Evolutionary conservation across 768 basidiomycete species (phyloP).

Genomic region (Boletus rex-veris): DNA sequence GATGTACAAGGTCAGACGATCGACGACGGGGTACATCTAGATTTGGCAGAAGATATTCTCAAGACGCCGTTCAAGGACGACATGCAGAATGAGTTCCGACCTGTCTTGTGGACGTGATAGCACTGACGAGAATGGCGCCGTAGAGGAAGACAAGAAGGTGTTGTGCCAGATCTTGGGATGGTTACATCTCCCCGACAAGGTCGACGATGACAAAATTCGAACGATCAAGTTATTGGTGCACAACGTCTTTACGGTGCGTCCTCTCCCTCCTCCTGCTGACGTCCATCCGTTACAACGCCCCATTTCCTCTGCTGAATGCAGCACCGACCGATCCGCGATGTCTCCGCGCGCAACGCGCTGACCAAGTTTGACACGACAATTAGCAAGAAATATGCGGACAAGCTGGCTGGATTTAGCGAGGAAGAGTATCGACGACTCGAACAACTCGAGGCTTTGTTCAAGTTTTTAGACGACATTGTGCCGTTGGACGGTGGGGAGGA

Average conservation of each 20-base stretch:
- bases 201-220: slow-evolving; percentile 67
- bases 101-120: neutral
- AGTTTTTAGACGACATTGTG: slow-evolving; percentile 68
- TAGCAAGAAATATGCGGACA: slow-evolving; percentile 66
- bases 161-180: slow-evolving; percentile 63
- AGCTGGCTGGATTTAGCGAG: slow-evolving; percentile 69
- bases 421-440: slow-evolving; percentile 66
- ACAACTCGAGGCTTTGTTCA: slow-evolving; percentile 59
- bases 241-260: slow-evolving; percentile 26
- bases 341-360: slow-evolving; percentile 63
- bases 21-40: slow-evolving; percentile 48
- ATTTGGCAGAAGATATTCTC: slow-evolving; percentile 52
- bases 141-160: slow-evolving; percentile 57
- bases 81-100: slow-evolving; percentile 46
- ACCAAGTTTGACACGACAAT: slow-evolving; percentile 64
- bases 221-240: slow-evolving; percentile 59
- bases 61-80: slow-evolving; percentile 46
- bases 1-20: slow-evolving; percentile 38
- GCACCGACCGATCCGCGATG: slow-evolving; percentile 60
- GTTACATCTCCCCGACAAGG: slow-evolving; percentile 61
- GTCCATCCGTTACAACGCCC: neutral
- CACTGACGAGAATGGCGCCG: no score
- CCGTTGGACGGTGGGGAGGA: slow-evolving; percentile 63
- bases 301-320: slow-evolving; percentile 16
- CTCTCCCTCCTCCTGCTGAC: neutral